A percentile compares a stretch with the other conserved stretches of the same genome.
These are phyloP conservation scores for Primulina eburnea DNA, from an alignment of 257 asterid species.

Conservation along the genomic window DNA sequence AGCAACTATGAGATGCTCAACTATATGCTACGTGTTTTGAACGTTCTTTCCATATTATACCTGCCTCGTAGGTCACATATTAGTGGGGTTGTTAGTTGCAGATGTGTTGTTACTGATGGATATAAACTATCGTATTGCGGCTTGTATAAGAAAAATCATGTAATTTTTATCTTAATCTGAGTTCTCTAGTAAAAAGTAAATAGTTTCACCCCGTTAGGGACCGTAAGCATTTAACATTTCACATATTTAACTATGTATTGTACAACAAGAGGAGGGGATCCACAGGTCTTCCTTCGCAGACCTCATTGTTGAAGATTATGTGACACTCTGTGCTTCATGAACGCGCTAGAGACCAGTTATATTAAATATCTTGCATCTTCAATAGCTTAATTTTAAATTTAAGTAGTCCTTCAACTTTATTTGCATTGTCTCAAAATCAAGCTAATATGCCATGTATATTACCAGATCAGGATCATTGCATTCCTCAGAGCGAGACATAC, in stretches of 20 bases:
- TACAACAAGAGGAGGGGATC: not conserved
- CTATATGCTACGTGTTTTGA: not conserved
- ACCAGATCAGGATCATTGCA: constrained; percentile 48
- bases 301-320: not conserved
- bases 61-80: not conserved
- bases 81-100: not conserved
- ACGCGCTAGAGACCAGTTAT: too few relatives aligned
- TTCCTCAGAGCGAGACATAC: constrained; percentile 33
- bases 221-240: not conserved
- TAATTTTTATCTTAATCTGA: too few relatives aligned
- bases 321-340: not conserved
- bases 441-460: constrained; percentile 27
- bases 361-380: not conserved
- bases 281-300: not conserved
- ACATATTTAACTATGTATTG: not conserved
- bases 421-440: not conserved
- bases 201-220: not conserved
- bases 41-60: not conserved
- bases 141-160: not conserved
- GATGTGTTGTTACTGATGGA: not conserved
- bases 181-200: too few relatives aligned
- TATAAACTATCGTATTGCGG: not conserved
- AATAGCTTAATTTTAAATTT: not conserved
- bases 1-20: too few relatives aligned
- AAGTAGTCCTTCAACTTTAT: not conserved